phyloP scores from a whole-genome alignment of 768 basidiomycete genomes.

The Chlorophyllum brunneum region DNA sequence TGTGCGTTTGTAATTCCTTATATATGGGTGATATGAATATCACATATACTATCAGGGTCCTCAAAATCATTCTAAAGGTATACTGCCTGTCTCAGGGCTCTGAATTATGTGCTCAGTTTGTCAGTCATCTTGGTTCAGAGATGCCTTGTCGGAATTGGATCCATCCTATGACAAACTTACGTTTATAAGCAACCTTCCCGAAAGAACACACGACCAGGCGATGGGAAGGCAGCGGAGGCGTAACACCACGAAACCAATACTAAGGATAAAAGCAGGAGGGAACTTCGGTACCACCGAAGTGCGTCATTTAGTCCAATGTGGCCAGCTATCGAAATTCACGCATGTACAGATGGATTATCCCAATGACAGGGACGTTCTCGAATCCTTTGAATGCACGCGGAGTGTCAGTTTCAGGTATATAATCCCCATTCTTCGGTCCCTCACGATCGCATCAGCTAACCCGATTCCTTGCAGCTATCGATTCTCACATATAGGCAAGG shows the following conservation, averaged over 20 bases:
- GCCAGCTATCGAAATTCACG: not conserved
- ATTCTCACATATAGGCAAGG: slow-evolving; percentile 69
- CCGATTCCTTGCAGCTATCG: slow-evolving; percentile 59
- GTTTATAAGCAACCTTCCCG: slow-evolving; percentile 71
- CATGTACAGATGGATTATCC: slow-evolving; percentile 91
- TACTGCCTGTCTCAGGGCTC: slow-evolving; percentile 10
- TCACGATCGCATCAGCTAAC: not conserved
- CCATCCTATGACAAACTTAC: slow-evolving; percentile 83
- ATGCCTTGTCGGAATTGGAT: slow-evolving; percentile 89
- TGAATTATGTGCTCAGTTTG: not conserved
- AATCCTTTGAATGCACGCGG: slow-evolving; percentile 78
- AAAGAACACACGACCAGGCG: slow-evolving; percentile 17
- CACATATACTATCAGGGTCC: slow-evolving; percentile 37
- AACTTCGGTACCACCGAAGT: slow-evolving; percentile 87
- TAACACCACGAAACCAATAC: slow-evolving; percentile 49
- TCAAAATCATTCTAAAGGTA: slow-evolving; percentile 86
- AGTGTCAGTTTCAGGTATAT: slow-evolving; percentile 68
- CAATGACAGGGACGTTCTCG: slow-evolving; percentile 86
- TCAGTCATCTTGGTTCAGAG: slow-evolving; percentile 88
- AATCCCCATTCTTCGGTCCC: not conserved
- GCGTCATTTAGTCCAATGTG: not conserved
- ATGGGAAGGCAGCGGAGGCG: slow-evolving; percentile 18
- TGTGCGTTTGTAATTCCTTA: slow-evolving; percentile 33
- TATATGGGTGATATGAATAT: not conserved
- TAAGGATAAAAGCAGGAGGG: slow-evolving; percentile 79